Conservation (phyloP, 306 rosid species). For the Castanea sativa region DNA sequence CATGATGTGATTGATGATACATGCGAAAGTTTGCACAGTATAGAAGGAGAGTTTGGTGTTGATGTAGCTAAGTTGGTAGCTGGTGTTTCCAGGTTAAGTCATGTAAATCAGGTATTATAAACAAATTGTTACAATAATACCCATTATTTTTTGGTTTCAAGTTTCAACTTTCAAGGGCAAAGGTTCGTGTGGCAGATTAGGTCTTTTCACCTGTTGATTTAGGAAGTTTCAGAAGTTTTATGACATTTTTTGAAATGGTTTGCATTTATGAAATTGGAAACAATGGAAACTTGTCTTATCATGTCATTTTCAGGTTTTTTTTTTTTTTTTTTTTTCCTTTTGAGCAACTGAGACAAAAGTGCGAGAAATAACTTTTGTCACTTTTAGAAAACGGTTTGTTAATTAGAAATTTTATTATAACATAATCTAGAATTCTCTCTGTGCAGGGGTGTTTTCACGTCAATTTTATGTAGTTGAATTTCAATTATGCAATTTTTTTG, state of each 20-base stretch:
- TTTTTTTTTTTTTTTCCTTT: neutral
- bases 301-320: neutral
- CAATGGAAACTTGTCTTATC: neutral
- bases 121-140: constrained; percentile 2
- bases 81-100: constrained; percentile 87
- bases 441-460: neutral
- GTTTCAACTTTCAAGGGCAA: neutral
- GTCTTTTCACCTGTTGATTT: neutral
- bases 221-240: neutral
- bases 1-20: constrained; percentile 95
- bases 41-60: constrained; percentile 80
- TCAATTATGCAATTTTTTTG: neutral
- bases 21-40: constrained; percentile 54
- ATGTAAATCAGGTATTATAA: constrained; percentile 81
- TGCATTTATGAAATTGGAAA: neutral
- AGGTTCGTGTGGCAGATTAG: neutral
- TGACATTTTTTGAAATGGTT: neutral
- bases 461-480: neutral
- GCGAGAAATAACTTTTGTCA: neutral
- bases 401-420: neutral
- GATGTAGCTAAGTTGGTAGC: constrained; percentile 86
- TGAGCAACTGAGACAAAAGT: neutral
- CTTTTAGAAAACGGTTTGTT: neutral
- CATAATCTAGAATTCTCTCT: neutral
- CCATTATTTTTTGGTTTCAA: constrained; percentile 19